Percentiles rank a stretch among this genome's conserved stretches.
Evolutionary conservation across 768 basidiomycete species (phyloP).

Genomic region (Boletus rex-veris): DNA sequence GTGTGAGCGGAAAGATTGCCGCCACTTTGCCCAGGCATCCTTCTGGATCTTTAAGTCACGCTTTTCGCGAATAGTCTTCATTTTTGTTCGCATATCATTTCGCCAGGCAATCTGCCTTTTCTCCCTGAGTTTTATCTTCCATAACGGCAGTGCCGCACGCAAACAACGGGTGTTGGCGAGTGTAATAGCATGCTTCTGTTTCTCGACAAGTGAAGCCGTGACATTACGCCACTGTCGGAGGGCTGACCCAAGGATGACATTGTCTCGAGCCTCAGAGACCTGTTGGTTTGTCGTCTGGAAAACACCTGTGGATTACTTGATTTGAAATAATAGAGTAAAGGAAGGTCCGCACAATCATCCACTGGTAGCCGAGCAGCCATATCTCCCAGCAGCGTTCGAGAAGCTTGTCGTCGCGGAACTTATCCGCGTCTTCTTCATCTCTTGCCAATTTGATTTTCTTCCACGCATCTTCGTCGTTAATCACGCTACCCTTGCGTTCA

Average conservation of each 20-base stretch:
- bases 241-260: constrained; percentile 54
- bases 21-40: constrained; percentile 68
- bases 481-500: constrained; percentile 45
- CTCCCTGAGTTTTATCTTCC: constrained; percentile 54
- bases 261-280: constrained; percentile 64
- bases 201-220: constrained; percentile 35
- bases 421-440: constrained; percentile 69
- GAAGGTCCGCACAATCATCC: constrained; percentile 62
- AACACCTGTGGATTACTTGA: constrained; percentile 8
- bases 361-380: constrained; percentile 68
- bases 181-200: constrained; percentile 40
- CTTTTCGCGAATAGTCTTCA: constrained; percentile 57
- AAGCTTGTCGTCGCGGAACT: constrained; percentile 59
- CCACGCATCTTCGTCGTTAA: constrained; percentile 76
- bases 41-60: constrained; percentile 50
- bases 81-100: constrained; percentile 66
- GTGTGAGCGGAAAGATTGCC: constrained; percentile 49
- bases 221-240: constrained; percentile 61
- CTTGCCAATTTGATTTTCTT: constrained; percentile 67
- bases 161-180: constrained; percentile 45
- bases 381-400: constrained; percentile 70
- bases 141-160: constrained; percentile 41
- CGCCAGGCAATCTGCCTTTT: constrained; percentile 60
- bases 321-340: constrained; percentile 11
- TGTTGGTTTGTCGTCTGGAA: constrained; percentile 68